These are phyloP conservation scores for Hanseniaspora guilliermondii DNA, from an alignment of 805 yeast species.

Conservation along the genomic window DNA sequence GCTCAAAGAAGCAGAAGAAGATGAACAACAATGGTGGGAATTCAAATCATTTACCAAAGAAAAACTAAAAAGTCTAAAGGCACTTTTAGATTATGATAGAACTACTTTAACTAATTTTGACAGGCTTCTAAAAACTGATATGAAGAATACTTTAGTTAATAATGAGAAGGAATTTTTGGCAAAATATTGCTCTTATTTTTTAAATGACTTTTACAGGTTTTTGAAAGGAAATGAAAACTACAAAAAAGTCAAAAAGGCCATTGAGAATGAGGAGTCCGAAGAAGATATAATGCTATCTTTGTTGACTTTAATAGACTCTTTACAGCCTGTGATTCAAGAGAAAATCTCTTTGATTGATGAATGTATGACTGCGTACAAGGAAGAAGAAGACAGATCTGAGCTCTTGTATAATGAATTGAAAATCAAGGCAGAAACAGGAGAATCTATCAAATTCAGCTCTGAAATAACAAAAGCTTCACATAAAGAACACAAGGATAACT, in stretches of 20 bases:
- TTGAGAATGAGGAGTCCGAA: not conserved
- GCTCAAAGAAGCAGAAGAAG: conserved; percentile 29
- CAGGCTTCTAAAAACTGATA: not conserved
- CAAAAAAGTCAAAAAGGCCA: not conserved
- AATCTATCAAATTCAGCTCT: not conserved
- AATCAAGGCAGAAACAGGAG: not conserved
- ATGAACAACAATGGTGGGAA: conserved; percentile 26
- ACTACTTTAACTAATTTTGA: not conserved
- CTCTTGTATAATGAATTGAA: not conserved
- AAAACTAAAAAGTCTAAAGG: not conserved
- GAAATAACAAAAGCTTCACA: not conserved
- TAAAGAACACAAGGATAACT: not conserved
- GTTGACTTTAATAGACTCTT: not conserved
- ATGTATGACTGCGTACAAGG: not conserved
- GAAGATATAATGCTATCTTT: not conserved
- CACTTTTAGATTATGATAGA: not conserved
- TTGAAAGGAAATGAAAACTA: conserved; percentile 1
- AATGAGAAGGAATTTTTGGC: conserved; percentile 4
- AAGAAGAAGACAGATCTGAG: not conserved
- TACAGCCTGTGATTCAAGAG: not conserved
- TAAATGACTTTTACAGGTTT: not conserved
- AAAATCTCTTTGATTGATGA: not conserved
- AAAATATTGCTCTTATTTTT: not conserved
- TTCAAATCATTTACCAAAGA: conserved; percentile 18
- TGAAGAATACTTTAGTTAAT: not conserved